phyloP scores from a whole-genome alignment of 2,329 filamentous ascomycete genomes.

The Calonectria pauciramosa region DNA sequence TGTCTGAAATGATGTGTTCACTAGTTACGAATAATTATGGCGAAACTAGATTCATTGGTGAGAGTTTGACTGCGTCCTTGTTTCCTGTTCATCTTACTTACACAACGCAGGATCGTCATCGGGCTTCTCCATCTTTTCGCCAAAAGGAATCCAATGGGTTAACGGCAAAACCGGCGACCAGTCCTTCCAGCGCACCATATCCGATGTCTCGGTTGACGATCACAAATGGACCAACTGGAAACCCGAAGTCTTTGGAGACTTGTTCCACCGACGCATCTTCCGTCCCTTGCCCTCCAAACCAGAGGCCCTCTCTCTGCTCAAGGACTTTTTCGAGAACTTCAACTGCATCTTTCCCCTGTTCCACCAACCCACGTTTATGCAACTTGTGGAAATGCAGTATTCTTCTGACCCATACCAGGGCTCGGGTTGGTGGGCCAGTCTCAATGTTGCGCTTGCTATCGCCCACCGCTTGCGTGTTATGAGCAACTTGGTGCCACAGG shows the following conservation, averaged over 20 bases:
- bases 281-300: constrained; percentile 85
- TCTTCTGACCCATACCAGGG: constrained; percentile 93
- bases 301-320: constrained; percentile 89
- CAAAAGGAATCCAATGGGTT: constrained; percentile 98
- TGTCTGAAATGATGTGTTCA: constrained; percentile 99
- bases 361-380: constrained; percentile 98
- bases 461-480: constrained; percentile 93
- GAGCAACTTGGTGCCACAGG: constrained; percentile 91
- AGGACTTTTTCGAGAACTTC: constrained; percentile 98
- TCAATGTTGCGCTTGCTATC: constrained; percentile 95
- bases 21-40: constrained; percentile 94
- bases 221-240: constrained; percentile 99
- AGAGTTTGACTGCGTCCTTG: constrained; percentile 36
- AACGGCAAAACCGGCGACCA: constrained; percentile 97
- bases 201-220: constrained; percentile 89
- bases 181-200: constrained; percentile 96
- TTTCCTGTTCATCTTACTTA: constrained; percentile 24
- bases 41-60: constrained; percentile 96
- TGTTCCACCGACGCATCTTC: constrained; percentile 89
- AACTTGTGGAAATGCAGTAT: constrained; percentile 94
- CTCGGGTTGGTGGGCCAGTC: constrained; percentile 97
- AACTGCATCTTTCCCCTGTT: constrained; percentile 99
- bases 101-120: constrained; percentile 86
- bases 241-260: constrained; percentile 94
- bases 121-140: constrained; percentile 98